phyloP scores from a whole-genome alignment of 148 eudicot genomes.

The Rheum nobile region DNA sequence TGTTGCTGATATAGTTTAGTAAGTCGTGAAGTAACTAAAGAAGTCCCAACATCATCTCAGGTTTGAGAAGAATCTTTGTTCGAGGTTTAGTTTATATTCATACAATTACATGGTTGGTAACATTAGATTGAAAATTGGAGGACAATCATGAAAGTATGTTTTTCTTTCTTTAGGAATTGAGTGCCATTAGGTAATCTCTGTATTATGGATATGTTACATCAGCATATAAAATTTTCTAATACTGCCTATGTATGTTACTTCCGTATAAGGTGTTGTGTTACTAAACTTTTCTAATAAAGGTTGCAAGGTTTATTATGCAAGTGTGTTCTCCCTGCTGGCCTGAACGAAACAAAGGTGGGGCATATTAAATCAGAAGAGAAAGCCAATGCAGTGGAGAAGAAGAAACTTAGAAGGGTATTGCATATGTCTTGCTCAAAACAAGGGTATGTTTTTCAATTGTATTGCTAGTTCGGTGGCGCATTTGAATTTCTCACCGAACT shows the following conservation, averaged over 20 bases:
- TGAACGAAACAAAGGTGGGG: slow-evolving; percentile 65
- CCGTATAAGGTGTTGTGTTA: background rate
- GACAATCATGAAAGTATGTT: background rate
- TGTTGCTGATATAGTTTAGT: background rate
- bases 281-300: background rate
- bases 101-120: background rate
- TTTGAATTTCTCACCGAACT: no score
- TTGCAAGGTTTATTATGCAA: slow-evolving; percentile 66
- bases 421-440: no score
- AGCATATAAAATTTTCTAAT: no score
- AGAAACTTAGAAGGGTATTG: slow-evolving; percentile 66
- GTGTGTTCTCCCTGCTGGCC: slow-evolving; percentile 76
- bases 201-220: no score
- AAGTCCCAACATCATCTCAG: background rate
- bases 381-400: slow-evolving; percentile 30
- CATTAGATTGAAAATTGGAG: background rate
- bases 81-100: background rate
- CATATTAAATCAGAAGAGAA: slow-evolving; percentile 40
- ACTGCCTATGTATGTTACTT: no score
- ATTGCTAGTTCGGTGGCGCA: no score
- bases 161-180: background rate
- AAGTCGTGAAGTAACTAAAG: background rate
- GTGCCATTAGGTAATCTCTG: background rate
- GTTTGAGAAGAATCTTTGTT: background rate
- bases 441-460: no score